phyloP scores from a whole-genome alignment of 202 grass and related monocot genomes.

The Carex arenaria region DNA sequence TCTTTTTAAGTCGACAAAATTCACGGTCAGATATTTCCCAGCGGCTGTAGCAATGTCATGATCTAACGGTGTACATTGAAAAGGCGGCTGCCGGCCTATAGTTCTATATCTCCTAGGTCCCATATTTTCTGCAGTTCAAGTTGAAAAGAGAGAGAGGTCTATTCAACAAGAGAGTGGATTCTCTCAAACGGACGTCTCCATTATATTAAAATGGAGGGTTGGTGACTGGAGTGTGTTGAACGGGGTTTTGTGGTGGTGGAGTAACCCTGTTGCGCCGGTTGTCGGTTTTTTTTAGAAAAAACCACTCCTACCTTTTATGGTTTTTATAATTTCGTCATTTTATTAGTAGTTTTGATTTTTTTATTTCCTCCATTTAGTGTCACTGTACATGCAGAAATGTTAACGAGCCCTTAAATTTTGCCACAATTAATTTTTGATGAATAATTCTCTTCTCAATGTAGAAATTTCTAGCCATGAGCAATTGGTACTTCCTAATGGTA shows the following conservation, averaged over 20 bases:
- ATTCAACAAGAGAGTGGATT: neutral
- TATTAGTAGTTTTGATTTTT: neutral
- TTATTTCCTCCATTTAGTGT: neutral
- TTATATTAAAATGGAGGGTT: neutral
- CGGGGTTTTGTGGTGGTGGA: neutral
- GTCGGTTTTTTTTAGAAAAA: conserved; percentile 19
- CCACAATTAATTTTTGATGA: neutral
- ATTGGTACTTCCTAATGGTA: no score
- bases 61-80: conserved; percentile 15
- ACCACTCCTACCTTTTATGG: conserved; percentile 4
- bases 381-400: neutral
- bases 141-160: neutral
- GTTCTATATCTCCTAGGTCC: neutral
- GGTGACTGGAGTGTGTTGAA: neutral
- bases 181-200: neutral
- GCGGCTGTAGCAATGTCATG: conserved; percentile 13
- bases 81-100: conserved; percentile 26
- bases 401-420: neutral
- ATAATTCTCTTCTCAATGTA: neutral
- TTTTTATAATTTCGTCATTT: neutral
- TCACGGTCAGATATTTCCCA: neutral
- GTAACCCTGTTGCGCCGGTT: conserved; percentile 14
- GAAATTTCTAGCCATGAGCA: neutral
- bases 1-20: neutral
- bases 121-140: neutral